Base-by-base conservation (phyloP, 495 filamentous ascomycete species). In the Alectoria sarmentosa region DNA sequence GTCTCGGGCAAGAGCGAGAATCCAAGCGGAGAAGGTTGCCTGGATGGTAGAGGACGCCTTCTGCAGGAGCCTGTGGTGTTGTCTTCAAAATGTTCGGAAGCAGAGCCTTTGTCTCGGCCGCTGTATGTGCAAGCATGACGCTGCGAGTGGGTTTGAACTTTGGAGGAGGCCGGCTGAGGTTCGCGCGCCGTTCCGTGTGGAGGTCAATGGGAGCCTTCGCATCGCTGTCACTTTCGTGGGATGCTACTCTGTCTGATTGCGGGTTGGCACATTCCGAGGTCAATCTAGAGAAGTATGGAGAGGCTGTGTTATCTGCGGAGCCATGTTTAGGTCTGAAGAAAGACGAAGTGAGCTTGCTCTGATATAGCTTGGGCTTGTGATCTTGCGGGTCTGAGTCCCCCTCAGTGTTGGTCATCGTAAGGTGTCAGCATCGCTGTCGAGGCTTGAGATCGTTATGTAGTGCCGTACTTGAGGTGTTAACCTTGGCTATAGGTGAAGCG, bases 61-160 rank as follows among this genome's bases (percentile, higher is more conserved):
- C 65, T 19, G 67, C 46, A 42, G 69, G 70, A 32, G 70, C 71
- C 15, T 72, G 61, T 21, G 75, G 74, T n/a, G 61, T 64, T 21
- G 63, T 39, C 6, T 62, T 59, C n/a, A 77, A 46, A 3, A 77
- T 36, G 37, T 57, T 63, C n/a, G 70, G 65, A 3, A 73, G 55
- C 6, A 61, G 38, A 41, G 58, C 42, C 17, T 67, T 56, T 15
- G 73, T 73, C 36, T 72, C 72, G 48, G 58, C 62, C n/a, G 72
- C 65, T 17, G 63, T 61, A 3, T 61, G 64, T 26, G 67, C 64
- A 21, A 69, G 61, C 19, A 61, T 54, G 9, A n/a, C 41, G 57
- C 64, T 69, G 30, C 61, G 60, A 8, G 66, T 58, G 10, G 58
- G 48, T 19, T 21, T 60, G 37, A 63, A 63, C 7, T 52, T 36